Evolutionary conservation across 441 rosid species (phyloP).

Genomic region (Pelargonium myrrhifolium): DNA sequence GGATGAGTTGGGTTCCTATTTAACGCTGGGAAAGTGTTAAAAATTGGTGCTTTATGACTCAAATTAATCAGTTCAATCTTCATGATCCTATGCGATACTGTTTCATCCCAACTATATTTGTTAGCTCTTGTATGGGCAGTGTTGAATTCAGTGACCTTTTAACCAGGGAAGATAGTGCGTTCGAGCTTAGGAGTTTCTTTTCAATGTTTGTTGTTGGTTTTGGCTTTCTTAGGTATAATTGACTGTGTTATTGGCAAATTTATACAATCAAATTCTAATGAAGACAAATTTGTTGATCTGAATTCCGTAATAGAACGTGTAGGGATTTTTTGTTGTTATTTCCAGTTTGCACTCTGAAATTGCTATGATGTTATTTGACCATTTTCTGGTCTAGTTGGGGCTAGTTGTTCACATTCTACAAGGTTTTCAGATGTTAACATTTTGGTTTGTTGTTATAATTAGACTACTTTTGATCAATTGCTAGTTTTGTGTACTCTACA

Average conservation of each 20-base stretch:
- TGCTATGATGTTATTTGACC: not conserved
- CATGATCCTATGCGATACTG: not conserved
- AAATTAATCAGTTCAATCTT: not conserved
- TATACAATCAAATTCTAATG: not conserved
- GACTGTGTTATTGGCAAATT: not conserved
- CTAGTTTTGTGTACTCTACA: not conserved
- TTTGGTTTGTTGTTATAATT: not conserved
- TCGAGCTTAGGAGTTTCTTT: not conserved
- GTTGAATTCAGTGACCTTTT: not conserved
- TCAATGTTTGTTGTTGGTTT: not conserved
- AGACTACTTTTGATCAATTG: too few relatives aligned
- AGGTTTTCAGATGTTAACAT: not conserved
- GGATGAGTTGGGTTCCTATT: not conserved
- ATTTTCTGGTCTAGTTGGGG: not conserved
- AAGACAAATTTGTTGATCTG: not conserved
- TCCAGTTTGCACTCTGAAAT: not conserved
- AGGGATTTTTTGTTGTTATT: not conserved
- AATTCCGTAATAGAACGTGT: not conserved
- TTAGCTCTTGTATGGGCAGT: not conserved
- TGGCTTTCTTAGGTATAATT: not conserved
- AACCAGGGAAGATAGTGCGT: not conserved
- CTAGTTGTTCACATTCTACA: not conserved
- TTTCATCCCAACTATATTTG: not conserved
- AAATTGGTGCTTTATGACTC: not conserved
- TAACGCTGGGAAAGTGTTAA: not conserved